These are phyloP conservation scores for Didymella sp. DNA, from an alignment of 2,329 filamentous ascomycete genomes.

Conservation along the genomic window DNA sequence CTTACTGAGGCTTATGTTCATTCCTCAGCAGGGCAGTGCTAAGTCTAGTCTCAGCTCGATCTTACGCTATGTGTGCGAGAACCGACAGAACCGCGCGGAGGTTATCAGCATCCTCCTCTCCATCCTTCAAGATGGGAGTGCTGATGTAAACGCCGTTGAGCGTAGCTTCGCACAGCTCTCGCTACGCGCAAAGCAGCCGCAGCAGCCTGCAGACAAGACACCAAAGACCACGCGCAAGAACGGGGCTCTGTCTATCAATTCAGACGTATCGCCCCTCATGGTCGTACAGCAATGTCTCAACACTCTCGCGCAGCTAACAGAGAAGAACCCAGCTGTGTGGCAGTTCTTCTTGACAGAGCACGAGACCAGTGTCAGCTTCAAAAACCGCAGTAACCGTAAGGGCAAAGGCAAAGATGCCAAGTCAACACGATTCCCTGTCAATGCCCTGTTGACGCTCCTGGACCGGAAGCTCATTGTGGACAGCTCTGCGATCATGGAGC, in stretches of 20 bases:
- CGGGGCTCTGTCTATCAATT: conserved; percentile 70
- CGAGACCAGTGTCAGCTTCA: conserved; percentile 78
- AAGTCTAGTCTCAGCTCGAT: conserved; percentile 85
- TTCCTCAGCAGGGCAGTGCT: conserved; percentile 86
- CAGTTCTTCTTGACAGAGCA: conserved; percentile 95
- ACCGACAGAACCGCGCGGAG: conserved; percentile 93
- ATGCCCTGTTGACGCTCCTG: conserved; percentile 84
- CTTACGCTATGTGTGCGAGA: conserved; percentile 90
- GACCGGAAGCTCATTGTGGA: conserved; percentile 97
- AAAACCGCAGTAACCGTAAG: conserved; percentile 78
- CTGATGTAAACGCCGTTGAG: conserved; percentile 91
- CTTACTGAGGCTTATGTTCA: conserved; percentile 97
- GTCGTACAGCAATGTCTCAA: conserved; percentile 95
- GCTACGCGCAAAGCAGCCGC: conserved; percentile 82
- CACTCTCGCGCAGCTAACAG: conserved; percentile 81
- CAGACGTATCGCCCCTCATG: conserved; percentile 90
- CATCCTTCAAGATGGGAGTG: conserved; percentile 93
- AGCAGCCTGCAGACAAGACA: conserved; percentile 71
- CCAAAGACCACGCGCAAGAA: conserved; percentile 81
- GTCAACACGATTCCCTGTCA: conserved; percentile 87
- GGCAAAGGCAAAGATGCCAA: conserved; percentile 87
- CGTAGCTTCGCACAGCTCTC: conserved; percentile 94
- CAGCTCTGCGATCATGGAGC: conserved; percentile 95
- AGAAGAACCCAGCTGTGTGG: conserved; percentile 84
- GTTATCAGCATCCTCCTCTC: conserved; percentile 91